Percentiles rank a stretch among this genome's conserved stretches.
These are phyloP conservation scores for Ilyonectria destructans DNA, from an alignment of 2,329 filamentous ascomycete species.

Conservation along the genomic window DNA sequence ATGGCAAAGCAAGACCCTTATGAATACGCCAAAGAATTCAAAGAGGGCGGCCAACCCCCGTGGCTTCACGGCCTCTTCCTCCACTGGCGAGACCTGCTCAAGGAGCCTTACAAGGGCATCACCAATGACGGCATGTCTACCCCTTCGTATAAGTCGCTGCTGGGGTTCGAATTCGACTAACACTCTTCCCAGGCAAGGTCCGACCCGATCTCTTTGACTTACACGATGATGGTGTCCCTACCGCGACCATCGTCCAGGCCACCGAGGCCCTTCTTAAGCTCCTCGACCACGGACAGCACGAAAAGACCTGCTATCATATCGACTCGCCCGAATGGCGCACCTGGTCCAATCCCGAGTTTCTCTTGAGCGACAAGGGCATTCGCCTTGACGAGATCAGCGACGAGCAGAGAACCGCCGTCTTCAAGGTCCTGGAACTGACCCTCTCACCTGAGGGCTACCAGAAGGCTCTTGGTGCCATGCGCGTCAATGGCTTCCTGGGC, in stretches of 20 bases:
- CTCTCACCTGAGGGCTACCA: conserved; percentile 80
- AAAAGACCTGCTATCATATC: conserved; percentile 71
- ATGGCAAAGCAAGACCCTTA: conserved; percentile 76
- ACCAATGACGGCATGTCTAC: conserved; percentile 74
- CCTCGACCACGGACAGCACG: conserved; percentile 65
- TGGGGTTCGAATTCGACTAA: conserved; percentile 29
- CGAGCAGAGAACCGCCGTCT: conserved; percentile 63
- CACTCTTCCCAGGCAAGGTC: conserved; percentile 60
- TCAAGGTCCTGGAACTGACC: conserved; percentile 70
- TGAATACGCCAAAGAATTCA: conserved; percentile 75
- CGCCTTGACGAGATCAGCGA: conserved; percentile 74
- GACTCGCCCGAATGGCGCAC: conserved; percentile 82
- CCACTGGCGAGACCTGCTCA: conserved; percentile 72
- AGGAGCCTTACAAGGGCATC: conserved; percentile 80
- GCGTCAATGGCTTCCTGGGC: conserved; percentile 83
- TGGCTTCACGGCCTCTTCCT: conserved; percentile 76
- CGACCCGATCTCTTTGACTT: conserved; percentile 69
- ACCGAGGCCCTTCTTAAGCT: conserved; percentile 63
- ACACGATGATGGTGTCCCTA: conserved; percentile 76
- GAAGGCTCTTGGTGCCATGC: conserved; percentile 80
- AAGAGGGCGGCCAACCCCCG: conserved; percentile 72
- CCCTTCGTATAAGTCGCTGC: not conserved
- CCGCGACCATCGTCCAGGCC: conserved; percentile 69
- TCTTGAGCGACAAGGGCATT: conserved; percentile 78
- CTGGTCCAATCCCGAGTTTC: conserved; percentile 81